phyloP scores from a whole-genome alignment of 2,329 filamentous ascomycete species.

The Cladobotryum protrusum region DNA sequence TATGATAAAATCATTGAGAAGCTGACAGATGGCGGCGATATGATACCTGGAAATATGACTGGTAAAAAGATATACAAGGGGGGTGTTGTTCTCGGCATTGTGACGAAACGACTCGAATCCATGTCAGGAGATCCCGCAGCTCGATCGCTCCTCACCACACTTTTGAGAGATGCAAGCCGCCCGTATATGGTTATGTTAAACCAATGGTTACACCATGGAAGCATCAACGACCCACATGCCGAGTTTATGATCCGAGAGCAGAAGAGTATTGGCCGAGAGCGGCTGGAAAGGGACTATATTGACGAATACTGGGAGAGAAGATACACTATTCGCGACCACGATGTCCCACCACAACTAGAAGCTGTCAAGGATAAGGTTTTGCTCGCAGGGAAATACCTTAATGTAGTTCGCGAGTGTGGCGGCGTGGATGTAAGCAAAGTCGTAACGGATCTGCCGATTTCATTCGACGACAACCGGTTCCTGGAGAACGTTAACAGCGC shows the following conservation, averaged over 20 bases:
- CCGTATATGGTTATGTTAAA: conserved; percentile 99
- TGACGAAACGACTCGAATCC: conserved; percentile 76
- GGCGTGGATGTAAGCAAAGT: conserved; percentile 90
- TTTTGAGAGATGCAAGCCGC: conserved; percentile 80
- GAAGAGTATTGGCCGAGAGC: conserved; percentile 86
- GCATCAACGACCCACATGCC: conserved; percentile 86
- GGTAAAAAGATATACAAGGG: conserved; percentile 93
- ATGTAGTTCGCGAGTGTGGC: conserved; percentile 94
- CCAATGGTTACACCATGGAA: conserved; percentile 95
- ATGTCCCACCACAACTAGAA: conserved; percentile 87
- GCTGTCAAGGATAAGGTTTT: conserved; percentile 90
- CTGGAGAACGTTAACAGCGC: conserved; percentile 93
- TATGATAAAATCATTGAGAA: conserved; percentile 92
- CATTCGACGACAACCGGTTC: conserved; percentile 87
- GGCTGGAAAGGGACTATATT: conserved; percentile 91
- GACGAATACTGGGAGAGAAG: conserved; percentile 99
- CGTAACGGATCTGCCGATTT: conserved; percentile 79
- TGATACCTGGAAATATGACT: conserved; percentile 70
- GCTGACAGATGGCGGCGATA: conserved; percentile 76
- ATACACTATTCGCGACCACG: conserved; percentile 87
- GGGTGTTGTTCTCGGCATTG: conserved; percentile 83
- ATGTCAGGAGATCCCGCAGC: conserved; percentile 94
- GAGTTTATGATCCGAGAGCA: conserved; percentile 96
- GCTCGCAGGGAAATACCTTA: conserved; percentile 93
- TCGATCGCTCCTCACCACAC: conserved; percentile 68